A percentile compares a stretch with the other conserved stretches of the same genome.
Evolutionary conservation across 495 filamentous ascomycete genomes (phyloP).

Genomic region (Penicillium paradoxum): DNA sequence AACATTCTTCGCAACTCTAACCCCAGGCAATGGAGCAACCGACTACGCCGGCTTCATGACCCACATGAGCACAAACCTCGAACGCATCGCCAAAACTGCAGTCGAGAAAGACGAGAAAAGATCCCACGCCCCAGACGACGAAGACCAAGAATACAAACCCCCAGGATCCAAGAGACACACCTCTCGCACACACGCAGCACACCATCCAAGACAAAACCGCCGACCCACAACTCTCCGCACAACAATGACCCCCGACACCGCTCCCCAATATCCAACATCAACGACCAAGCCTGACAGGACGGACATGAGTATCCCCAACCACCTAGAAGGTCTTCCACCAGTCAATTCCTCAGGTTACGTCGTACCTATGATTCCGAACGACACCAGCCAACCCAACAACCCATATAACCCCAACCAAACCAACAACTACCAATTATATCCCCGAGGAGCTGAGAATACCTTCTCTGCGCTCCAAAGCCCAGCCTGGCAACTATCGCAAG

Average conservation of each 20-base stretch:
- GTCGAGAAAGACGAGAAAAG: constrained; percentile 77
- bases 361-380: constrained; percentile 28
- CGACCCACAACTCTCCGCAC: constrained; percentile 10
- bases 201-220: constrained; percentile 11
- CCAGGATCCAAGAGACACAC: constrained; percentile 11
- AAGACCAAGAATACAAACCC: constrained; percentile 9
- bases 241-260: constrained; percentile 4
- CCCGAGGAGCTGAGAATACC: neutral
- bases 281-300: constrained; percentile 2
- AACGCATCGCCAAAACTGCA: constrained; percentile 80
- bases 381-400: neutral
- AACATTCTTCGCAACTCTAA: constrained; percentile 74
- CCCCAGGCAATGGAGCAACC: constrained; percentile 57
- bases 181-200: neutral
- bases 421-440: constrained; percentile 3
- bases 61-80: constrained; percentile 80
- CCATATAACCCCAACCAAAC: constrained; percentile 1
- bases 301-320: constrained; percentile 26
- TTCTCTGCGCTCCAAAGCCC: constrained; percentile 5
- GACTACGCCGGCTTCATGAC: constrained; percentile 86
- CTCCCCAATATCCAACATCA: constrained; percentile 4
- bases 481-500: constrained; percentile 11
- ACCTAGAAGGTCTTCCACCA: constrained; percentile 33
- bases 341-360: constrained; percentile 41
- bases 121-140: constrained; percentile 7